Conservation (phyloP, 257 asterid species). For the Verbena officinalis region DNA sequence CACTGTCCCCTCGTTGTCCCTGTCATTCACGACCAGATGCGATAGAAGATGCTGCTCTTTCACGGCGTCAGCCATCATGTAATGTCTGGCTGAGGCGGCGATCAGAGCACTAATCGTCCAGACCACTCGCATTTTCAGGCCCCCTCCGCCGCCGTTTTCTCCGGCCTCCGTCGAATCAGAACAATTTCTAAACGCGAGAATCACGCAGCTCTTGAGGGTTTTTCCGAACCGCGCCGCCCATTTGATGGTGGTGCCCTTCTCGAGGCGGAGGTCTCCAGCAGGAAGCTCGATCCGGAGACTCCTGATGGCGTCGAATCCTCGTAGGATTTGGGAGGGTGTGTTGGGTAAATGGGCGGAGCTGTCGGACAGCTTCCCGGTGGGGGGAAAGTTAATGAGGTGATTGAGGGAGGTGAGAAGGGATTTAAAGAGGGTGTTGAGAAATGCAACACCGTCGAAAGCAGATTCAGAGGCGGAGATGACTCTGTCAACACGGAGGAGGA, state of each 20-base stretch:
- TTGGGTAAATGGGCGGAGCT: constrained; percentile 36
- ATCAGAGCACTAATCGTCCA: constrained; percentile 72
- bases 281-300: constrained; percentile 62
- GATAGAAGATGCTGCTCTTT: constrained; percentile 48
- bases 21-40: constrained; percentile 47
- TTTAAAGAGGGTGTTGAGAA: constrained; percentile 42
- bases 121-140: constrained; percentile 62
- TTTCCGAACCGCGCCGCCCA: constrained; percentile 65
- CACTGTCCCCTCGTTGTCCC: constrained; percentile 55
- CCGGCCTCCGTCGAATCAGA: constrained; percentile 25
- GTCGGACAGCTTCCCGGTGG: constrained; percentile 16
- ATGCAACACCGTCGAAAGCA: constrained; percentile 33
- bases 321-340: constrained; percentile 59
- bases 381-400: constrained; percentile 33
- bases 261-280: constrained; percentile 53
- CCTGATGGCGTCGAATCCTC: constrained; percentile 44
- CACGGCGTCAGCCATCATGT: constrained; percentile 55
- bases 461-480: constrained; percentile 51
- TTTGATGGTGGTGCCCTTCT: constrained; percentile 48
- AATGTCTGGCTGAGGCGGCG: constrained; percentile 69
- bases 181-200: constrained; percentile 47
- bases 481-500: constrained; percentile 70
- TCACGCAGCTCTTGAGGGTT: constrained; percentile 55
- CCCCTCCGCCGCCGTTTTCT: constrained; percentile 34
- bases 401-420: constrained; percentile 47